Evolutionary conservation across 2,329 filamentous ascomycete species (phyloP).

Genomic region (Ophiostoma montium): DNA sequence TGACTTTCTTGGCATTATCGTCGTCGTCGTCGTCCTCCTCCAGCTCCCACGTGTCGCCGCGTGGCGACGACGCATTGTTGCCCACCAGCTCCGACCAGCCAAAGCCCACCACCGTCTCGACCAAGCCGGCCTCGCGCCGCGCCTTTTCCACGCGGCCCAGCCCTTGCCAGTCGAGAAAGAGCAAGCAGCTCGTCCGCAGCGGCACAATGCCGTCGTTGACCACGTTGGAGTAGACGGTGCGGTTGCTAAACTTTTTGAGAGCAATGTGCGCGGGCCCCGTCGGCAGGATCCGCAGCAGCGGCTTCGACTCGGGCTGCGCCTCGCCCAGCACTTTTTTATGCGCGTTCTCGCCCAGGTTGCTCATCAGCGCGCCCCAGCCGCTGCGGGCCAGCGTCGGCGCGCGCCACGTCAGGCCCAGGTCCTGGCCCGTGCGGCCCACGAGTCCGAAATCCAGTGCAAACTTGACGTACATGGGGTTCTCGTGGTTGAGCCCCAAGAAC

Average conservation of each 20-base stretch:
- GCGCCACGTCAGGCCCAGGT: slow-evolving; percentile 87
- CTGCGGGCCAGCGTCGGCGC: slow-evolving; percentile 72
- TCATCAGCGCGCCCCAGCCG: slow-evolving; percentile 79
- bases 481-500: slow-evolving; percentile 84
- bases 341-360: slow-evolving; percentile 59
- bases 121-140: slow-evolving; percentile 75
- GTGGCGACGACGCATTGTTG: slow-evolving; percentile 39
- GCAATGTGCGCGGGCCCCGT: slow-evolving; percentile 83
- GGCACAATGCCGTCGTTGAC: slow-evolving; percentile 97
- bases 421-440: slow-evolving; percentile 89
- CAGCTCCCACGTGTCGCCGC: slow-evolving; percentile 30
- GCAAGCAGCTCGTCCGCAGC: slow-evolving; percentile 81
- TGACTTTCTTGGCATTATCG: neutral
- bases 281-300: slow-evolving; percentile 73
- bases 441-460: slow-evolving; percentile 94
- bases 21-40: slow-evolving; percentile 15
- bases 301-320: slow-evolving; percentile 68
- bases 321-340: slow-evolving; percentile 42
- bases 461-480: slow-evolving; percentile 93
- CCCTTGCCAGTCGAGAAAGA: slow-evolving; percentile 95
- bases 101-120: slow-evolving; percentile 86
- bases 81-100: slow-evolving; percentile 87
- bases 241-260: slow-evolving; percentile 73
- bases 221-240: slow-evolving; percentile 91
- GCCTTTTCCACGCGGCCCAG: slow-evolving; percentile 90